These are phyloP conservation scores for Hyphodiscus sp. DNA, from an alignment of 2,329 filamentous ascomycete genomes.

Conservation along the genomic window DNA sequence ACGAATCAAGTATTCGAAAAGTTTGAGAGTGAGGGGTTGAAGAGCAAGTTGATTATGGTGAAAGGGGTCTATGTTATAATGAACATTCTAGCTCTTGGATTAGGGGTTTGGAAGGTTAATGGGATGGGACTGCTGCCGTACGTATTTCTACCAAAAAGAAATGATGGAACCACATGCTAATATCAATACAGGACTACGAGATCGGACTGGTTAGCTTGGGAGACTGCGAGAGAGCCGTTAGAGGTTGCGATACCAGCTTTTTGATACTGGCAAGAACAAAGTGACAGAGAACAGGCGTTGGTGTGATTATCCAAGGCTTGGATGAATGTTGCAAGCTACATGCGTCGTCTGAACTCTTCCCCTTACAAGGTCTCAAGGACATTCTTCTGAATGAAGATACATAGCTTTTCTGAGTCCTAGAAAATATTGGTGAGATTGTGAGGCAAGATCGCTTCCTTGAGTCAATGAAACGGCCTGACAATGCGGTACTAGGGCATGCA, in stretches of 20 bases:
- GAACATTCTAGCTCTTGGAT: constrained; percentile 73
- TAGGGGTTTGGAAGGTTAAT: constrained; percentile 96
- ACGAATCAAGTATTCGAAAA: constrained; percentile 86
- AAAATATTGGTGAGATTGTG: too few species aligned
- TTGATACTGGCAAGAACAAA: constrained; percentile 11
- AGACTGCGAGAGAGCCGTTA: constrained; percentile 37
- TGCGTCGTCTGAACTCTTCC: not conserved
- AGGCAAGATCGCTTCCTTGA: too few species aligned
- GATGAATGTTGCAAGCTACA: not conserved
- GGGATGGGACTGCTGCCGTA: constrained; percentile 91
- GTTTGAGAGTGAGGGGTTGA: constrained; percentile 79
- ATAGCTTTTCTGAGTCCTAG: too few species aligned
- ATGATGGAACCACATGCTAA: constrained; percentile 24
- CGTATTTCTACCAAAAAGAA: constrained; percentile 32
- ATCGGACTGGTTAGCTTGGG: constrained; percentile 98
- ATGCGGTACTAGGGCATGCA: too few species aligned
- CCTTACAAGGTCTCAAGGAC: not conserved
- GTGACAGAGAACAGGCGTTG: not conserved
- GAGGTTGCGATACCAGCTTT: constrained; percentile 31
- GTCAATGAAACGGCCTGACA: too few species aligned
- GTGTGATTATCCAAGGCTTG: not conserved
- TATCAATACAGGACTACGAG: constrained; percentile 65
- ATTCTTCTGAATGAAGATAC: too few species aligned
- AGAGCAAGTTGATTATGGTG: constrained; percentile 66
- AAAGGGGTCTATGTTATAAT: constrained; percentile 85